Evolutionary conservation across 2,329 filamentous ascomycete genomes (phyloP), one percentile per base, ranked within the genome.

Genomic region (Colletotrichum lentis): DNA sequence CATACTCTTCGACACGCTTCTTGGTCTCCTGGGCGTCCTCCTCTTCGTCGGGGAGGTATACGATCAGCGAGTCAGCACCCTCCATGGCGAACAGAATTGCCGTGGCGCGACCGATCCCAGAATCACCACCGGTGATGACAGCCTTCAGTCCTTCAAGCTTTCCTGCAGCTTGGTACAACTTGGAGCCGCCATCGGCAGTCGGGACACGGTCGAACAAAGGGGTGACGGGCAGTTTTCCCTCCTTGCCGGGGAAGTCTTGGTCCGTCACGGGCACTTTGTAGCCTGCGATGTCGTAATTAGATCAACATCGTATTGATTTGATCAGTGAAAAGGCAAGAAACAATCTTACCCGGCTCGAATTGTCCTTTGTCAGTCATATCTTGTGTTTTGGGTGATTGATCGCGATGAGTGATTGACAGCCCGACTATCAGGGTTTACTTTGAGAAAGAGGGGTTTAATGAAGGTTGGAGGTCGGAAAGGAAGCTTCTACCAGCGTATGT

Each of bases 61-160:
- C 86, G 71, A 96, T 93, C 66, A 91, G 83, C 58, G 85, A 87
- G 70, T 91, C 88, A 16, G 91, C 91, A 6, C 92, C 93, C 78
- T 96, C 93, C 84, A 93, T 90, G 46, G 92, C 92, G 73, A 90
- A 96, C 0, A 96, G 83, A 18, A 95, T 84, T 1, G 92, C 91
- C 1, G 90, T 87, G 1, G 92, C 89, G 44, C 91, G 88, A 7
- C 92, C 91, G 71, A 96, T 95, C 1, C 92, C 92, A 7, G 87
- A 90, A 77, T 95, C 92, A 3, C 92, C 92, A 18, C 92, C 92
- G 0, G 92, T 95, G 73, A 96, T 95, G 66, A 96, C 79, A 8
- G 92, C 91, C 67, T 88, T 91, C 78, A 90, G 92, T 70, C 88
- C 91, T 73, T 87, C 79, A 7, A 96, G 86, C 80, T 96, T 96